These are phyloP conservation scores for Mucor piriformis DNA, from an alignment of 371 early-diverging fungal genomes.

Conservation along the genomic window DNA sequence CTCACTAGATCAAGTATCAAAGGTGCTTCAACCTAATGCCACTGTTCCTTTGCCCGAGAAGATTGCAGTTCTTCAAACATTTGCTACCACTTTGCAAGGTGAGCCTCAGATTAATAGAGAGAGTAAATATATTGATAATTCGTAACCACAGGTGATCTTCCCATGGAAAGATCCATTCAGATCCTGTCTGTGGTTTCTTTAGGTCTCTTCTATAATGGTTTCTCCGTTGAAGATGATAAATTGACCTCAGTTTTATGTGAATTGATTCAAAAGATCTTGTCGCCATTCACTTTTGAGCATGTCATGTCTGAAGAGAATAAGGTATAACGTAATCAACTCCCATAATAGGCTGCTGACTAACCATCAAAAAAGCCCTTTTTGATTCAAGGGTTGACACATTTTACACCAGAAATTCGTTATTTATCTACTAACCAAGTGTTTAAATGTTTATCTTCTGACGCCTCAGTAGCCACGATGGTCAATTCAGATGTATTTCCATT, in stretches of 20 bases:
- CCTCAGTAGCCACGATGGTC: slow-evolving; percentile 32
- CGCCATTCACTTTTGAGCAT: slow-evolving; percentile 31
- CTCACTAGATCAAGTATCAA: slow-evolving; percentile 30
- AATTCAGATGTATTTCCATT: slow-evolving; percentile 45
- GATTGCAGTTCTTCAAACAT: slow-evolving; percentile 28
- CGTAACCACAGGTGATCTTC: slow-evolving; percentile 10
- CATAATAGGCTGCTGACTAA: too few relatives aligned
- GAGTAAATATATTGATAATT: background rate
- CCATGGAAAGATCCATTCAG: slow-evolving; percentile 29
- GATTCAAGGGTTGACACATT: slow-evolving; percentile 47
- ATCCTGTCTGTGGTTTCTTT: slow-evolving; percentile 31
- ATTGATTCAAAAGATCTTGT: slow-evolving; percentile 32
- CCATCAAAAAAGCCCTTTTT: slow-evolving; percentile 32
- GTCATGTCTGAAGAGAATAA: slow-evolving; percentile 30
- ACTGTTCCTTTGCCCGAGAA: slow-evolving; percentile 27
- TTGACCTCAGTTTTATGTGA: slow-evolving; percentile 31
- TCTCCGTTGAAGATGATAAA: slow-evolving; percentile 29
- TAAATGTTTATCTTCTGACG: slow-evolving; percentile 38
- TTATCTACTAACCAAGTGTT: slow-evolving; percentile 46
- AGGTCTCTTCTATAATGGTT: slow-evolving; percentile 31
- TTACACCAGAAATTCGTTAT: slow-evolving; percentile 46
- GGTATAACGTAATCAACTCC: too few relatives aligned
- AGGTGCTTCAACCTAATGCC: slow-evolving; percentile 26
- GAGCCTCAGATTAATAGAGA: too few relatives aligned
- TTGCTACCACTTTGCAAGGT: slow-evolving; percentile 38